Evolutionary conservation across 176 grass and related monocot species (phyloP).

Genomic region (Ensete glaucum): DNA sequence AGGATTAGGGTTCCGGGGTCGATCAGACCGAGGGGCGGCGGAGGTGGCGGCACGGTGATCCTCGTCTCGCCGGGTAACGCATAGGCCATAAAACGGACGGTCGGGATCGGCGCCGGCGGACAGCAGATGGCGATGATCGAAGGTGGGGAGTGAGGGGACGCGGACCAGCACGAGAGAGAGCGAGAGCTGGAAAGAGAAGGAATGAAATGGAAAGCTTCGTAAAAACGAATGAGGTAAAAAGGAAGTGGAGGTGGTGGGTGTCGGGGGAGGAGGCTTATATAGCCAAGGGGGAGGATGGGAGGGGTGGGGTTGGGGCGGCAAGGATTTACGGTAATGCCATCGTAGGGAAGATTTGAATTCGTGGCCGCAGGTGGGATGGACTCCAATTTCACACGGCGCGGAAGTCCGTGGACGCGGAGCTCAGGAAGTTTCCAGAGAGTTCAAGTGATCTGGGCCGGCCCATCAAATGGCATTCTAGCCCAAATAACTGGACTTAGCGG

Average conservation of each 20-base stretch:
- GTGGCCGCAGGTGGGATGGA: background rate
- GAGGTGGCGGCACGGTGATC: slow-evolving; percentile 13
- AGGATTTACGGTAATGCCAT: background rate
- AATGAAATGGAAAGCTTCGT: background rate
- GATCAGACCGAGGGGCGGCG: background rate
- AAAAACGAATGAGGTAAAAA: background rate
- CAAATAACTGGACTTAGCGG: too few relatives aligned
- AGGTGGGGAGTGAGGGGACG: too few relatives aligned
- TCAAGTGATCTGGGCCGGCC: background rate
- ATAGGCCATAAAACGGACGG: slow-evolving; percentile 28
- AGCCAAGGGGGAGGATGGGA: background rate
- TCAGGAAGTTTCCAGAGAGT: background rate
- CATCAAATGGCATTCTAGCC: background rate
- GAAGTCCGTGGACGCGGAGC: background rate
- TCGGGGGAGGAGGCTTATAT: background rate
- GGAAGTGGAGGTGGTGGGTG: background rate
- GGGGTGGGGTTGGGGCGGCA: too few relatives aligned
- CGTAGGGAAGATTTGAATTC: background rate
- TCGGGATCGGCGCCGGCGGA: background rate
- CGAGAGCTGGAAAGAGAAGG: too few relatives aligned
- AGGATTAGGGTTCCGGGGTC: slow-evolving; percentile 33
- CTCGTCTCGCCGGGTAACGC: slow-evolving; percentile 7
- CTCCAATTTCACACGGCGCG: background rate
- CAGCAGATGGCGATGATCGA: too few relatives aligned
- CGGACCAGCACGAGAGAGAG: too few relatives aligned